Evolutionary conservation across 2,329 filamentous ascomycete species (phyloP), one percentile per base, ranked within the genome.

Genomic region (Talaromyces sp.): DNA sequence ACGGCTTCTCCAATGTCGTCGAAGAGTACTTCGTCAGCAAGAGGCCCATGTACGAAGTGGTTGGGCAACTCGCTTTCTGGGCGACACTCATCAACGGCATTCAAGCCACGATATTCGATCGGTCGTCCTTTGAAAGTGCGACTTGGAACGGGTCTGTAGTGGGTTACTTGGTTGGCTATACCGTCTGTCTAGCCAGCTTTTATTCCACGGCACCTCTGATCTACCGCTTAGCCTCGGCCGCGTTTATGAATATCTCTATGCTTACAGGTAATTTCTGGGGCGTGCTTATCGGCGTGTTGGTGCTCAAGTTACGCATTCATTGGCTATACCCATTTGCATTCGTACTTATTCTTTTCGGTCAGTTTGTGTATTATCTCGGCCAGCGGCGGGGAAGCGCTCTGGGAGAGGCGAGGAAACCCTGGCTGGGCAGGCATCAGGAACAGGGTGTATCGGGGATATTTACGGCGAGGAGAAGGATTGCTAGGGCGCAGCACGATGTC

Each of bases 221-320:
- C 66, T 88, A 98, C 77, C 91, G 95, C 67, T 89, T 98, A 80
- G 90, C 90, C 31, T 90, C 86, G 16, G 95, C 95, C 2, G 93
- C 93, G 21, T 97, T 99, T 79, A 96, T 97, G 82, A 96, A 99
- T 77, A 96, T 98, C 71, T 93, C 90, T 7, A 81, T 99, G 67
- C 82, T 99, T 64, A 98, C 95, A 1, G 91, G 88, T 69, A 97
- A 96, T 79, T 98, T 98, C 80, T 99, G 95, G 95, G 93, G 92
- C 67, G 89, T 96, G 66, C 89, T 96, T 68, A 93, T 99, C 69
- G 95, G 95, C 57, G 86, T 96, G 68, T 84, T 88, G 73, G 90
- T 98, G 56, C 96, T 99, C 72, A 86, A 88, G 50, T 85, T 90
- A 69, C 77, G 77, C 44, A 86, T 99, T 63, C 90, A 96, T 79